Conservation (phyloP, 2,329 filamentous ascomycete genomes). For the Emergomyces pasteurianus region DNA sequence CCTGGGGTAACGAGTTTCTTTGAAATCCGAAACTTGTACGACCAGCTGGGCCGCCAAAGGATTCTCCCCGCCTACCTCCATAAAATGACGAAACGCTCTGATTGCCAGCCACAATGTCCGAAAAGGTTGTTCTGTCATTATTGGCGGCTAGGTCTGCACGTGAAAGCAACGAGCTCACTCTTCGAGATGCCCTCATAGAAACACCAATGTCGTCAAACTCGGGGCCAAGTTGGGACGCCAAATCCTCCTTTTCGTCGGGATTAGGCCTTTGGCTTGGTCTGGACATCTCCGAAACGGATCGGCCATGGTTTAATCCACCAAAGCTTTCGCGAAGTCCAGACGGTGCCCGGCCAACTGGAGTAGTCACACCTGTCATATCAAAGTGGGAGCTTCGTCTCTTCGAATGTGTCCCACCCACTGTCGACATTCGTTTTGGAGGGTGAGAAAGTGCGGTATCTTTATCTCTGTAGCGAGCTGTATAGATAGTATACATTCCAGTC, state of each 20-base stretch:
- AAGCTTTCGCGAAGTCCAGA: constrained; percentile 66
- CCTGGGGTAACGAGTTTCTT: constrained; percentile 45
- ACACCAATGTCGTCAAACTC: constrained; percentile 47
- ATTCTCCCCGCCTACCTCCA: constrained; percentile 55
- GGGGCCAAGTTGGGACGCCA: constrained; percentile 60
- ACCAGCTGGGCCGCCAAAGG: constrained; percentile 55
- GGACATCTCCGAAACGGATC: constrained; percentile 30
- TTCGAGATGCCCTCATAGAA: constrained; percentile 51
- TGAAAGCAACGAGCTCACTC: constrained; percentile 84
- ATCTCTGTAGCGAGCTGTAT: constrained; percentile 67
- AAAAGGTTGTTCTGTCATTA: constrained; percentile 68
- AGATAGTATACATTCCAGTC: constrained; percentile 67
- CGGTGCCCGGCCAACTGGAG: constrained; percentile 53
- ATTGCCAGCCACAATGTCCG: constrained; percentile 50
- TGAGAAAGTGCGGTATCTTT: constrained; percentile 44
- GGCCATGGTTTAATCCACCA: constrained; percentile 39
- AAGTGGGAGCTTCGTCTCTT: constrained; percentile 57
- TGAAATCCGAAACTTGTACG: constrained; percentile 49
- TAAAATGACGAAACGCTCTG: constrained; percentile 24
- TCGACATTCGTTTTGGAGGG: constrained; percentile 34
- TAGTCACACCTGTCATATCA: constrained; percentile 58
- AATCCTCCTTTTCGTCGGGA: constrained; percentile 44
- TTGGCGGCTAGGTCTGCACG: constrained; percentile 76
- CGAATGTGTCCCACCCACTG: constrained; percentile 50
- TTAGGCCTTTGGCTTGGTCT: constrained; percentile 39